Percentiles rank a stretch among this genome's conserved stretches.
Conservation (phyloP, 768 basidiomycete genomes). For the Boletus sensibilis region DNA sequence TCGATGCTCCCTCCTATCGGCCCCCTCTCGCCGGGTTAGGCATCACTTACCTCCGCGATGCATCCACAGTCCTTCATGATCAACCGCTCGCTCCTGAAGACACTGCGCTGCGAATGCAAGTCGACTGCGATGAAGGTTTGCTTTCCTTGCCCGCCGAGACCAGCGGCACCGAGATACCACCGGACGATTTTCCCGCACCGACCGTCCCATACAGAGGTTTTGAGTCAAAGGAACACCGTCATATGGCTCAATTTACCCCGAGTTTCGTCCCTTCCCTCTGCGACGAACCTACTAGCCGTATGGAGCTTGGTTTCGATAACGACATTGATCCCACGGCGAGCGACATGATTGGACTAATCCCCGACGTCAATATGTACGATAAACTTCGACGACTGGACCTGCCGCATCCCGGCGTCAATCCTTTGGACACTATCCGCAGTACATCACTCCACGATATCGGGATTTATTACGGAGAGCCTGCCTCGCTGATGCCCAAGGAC, state of each 20-base stretch:
- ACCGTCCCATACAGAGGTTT: neutral
- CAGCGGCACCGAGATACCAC: neutral
- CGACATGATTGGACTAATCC: slow-evolving; percentile 27
- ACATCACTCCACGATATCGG: neutral
- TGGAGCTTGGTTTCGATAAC: slow-evolving; percentile 7
- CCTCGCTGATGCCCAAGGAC: neutral
- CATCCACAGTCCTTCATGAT: neutral
- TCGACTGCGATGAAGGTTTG: neutral
- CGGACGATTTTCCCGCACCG: neutral
- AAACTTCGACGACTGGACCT: slow-evolving; percentile 14
- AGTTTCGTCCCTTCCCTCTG: neutral
- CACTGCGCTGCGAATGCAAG: slow-evolving; percentile 1
- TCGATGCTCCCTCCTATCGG: slow-evolving; percentile 5
- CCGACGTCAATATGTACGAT: slow-evolving; percentile 39
- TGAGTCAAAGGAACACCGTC: neutral
- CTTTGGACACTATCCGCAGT: slow-evolving; percentile 35
- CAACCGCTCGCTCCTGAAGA: neutral
- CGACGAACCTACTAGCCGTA: neutral
- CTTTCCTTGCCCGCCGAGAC: neutral
- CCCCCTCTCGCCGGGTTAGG: slow-evolving; percentile 29
- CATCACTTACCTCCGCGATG: slow-evolving; percentile 17
- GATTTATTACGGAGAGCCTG: neutral
- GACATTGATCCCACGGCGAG: slow-evolving; percentile 10
- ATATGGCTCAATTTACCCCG: neutral
- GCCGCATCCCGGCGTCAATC: slow-evolving; percentile 37